Evolutionary conservation across 1,139 yeast genomes (phyloP).

Genomic region (Geotrichum europaeum): DNA sequence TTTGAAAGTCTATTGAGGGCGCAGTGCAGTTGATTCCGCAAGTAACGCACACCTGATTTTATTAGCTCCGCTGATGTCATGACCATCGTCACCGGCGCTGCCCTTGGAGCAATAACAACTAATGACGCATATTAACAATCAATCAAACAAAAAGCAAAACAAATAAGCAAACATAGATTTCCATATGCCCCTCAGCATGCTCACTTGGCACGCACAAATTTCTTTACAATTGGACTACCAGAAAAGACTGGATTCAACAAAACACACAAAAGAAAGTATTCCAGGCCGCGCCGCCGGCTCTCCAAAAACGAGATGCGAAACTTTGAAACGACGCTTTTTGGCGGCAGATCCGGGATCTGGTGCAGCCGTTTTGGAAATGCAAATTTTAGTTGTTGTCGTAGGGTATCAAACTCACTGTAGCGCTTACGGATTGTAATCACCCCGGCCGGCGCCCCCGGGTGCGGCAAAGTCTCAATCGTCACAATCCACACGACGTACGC

Average conservation of each 20-base stretch:
- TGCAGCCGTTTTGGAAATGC: slow-evolving; percentile 39
- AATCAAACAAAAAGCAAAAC: background rate
- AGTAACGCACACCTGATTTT: background rate
- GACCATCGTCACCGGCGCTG: background rate
- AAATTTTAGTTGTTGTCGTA: slow-evolving; percentile 41
- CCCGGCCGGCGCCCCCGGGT: slow-evolving; percentile 34
- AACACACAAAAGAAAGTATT: slow-evolving; percentile 65
- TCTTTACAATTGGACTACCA: slow-evolving; percentile 43
- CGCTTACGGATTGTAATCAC: slow-evolving; percentile 51
- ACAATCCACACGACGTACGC: slow-evolving; percentile 42
- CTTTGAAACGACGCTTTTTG: slow-evolving; percentile 51
- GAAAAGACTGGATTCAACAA: slow-evolving; percentile 59
- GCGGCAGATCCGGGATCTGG: slow-evolving; percentile 60
- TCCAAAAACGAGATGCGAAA: slow-evolving; percentile 54
- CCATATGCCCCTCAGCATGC: background rate
- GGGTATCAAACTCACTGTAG: slow-evolving; percentile 55
- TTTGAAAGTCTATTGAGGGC: background rate
- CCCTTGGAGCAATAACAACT: background rate
- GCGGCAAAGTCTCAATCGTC: slow-evolving; percentile 30
- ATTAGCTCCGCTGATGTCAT: background rate
- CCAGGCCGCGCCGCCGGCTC: slow-evolving; percentile 59
- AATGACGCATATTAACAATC: background rate
- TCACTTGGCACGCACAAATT: slow-evolving; percentile 38
- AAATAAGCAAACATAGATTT: background rate
- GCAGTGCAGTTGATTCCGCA: background rate